Base-by-base conservation (phyloP, 164 flowering plant genomes). In the Liquidambar formosana region DNA sequence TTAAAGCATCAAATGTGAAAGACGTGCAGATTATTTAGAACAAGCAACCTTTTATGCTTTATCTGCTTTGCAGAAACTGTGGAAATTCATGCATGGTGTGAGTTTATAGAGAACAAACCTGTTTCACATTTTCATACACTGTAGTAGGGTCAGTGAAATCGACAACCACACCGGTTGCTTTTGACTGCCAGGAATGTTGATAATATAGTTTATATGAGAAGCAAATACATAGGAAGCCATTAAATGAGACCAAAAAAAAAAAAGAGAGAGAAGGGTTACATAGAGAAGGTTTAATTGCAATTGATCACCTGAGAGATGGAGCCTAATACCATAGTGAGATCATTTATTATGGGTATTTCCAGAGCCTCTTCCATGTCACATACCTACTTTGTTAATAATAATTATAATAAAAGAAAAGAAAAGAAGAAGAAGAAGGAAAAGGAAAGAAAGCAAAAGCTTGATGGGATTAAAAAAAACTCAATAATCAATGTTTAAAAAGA, bases 41-140 rank as follows among this genome's bases (percentile, higher is more conserved):
- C 54, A 26, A 43, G 11, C 22, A 6, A 16, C 53, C 14, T 49
- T 5, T 49, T 12, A 15, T 49, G n/a, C 53, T n/a, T 4, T 49
- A 16, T 49, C 53, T 61, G n/a, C 3, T 11, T n/a, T 62, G 14
- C 65, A 43, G 14, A 49, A 8, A 49, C n/a, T 49, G 16, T 8
- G n/a, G 53, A 18, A 49, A 13, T 16, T 49, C 6, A 13, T 15
- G 53, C 8, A 49, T 8, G 3, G 15, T 49, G 5, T 49, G 12
- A n/a, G 14, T 16, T 49, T 1, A 66, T 25, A 59, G 23, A 67
- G 60, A 28, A 10, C 58, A 28, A 68, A 93, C 98, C 94, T 93
- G 95, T 77, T 93, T 93, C 48, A 93, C 97, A 79, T 91, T 93
- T 71, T 93, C 97, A 73, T 93, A 91, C 60, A 91, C 94, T 65